Percentiles rank a stretch among this genome's conserved stretches.
Evolutionary conservation across 768 basidiomycete species (phyloP).

Genomic region (Calocybe cyanea): DNA sequence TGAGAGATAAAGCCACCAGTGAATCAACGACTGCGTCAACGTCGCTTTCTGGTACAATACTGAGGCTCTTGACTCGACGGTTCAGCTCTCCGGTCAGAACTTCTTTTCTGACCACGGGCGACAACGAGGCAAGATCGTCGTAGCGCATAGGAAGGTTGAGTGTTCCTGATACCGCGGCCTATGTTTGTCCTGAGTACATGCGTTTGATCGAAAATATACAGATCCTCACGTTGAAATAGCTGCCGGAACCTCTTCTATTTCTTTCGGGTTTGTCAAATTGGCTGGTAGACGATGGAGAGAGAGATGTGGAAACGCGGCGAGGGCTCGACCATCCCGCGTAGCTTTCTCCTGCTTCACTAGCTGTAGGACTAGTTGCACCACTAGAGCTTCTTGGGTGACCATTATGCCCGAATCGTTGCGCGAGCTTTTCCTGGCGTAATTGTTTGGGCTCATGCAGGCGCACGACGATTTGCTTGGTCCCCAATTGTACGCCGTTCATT

Average conservation of each 20-base stretch:
- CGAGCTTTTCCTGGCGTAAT: constrained; percentile 84
- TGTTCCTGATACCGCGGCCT: constrained; percentile 82
- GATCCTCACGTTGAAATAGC: constrained; percentile 72
- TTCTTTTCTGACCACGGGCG: constrained; percentile 85
- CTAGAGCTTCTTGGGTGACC: constrained; percentile 78
- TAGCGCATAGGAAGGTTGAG: constrained; percentile 84
- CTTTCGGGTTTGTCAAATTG: constrained; percentile 59
- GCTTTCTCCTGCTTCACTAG: constrained; percentile 78
- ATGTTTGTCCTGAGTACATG: constrained; percentile 1
- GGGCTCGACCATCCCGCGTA: constrained; percentile 75
- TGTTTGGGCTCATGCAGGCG: constrained; percentile 90
- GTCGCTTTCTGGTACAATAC: constrained; percentile 49
- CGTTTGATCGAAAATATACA: constrained; percentile 1
- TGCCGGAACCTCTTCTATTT: constrained; percentile 75
- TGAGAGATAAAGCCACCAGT: constrained; percentile 65
- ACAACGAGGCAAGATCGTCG: constrained; percentile 76
- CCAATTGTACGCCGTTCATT: constrained; percentile 77
- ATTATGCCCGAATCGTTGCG: constrained; percentile 76
- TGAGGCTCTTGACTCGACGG: constrained; percentile 62
- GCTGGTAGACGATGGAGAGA: constrained; percentile 27
- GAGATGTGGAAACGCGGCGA: constrained; percentile 29
- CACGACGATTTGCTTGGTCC: constrained; percentile 77
- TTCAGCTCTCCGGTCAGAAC: constrained; percentile 81
- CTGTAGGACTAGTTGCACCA: constrained; percentile 82
- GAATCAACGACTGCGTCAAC: constrained; percentile 68